phyloP scores from a whole-genome alignment of 306 rosid species.

The Casuarina equisetifolia region DNA sequence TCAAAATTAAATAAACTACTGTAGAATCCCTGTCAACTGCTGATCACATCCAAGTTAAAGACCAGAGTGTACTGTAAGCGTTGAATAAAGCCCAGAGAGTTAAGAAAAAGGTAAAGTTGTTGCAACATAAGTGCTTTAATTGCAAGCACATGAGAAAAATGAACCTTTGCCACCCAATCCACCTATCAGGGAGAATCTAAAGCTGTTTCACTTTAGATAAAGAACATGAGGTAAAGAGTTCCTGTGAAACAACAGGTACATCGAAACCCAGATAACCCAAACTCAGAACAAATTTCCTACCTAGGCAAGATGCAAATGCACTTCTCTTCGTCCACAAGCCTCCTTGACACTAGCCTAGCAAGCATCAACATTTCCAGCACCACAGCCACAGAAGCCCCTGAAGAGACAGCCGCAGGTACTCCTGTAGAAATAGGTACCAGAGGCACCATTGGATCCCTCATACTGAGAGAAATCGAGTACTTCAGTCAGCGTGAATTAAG shows the following conservation, averaged over 20 bases:
- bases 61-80: slow-evolving; percentile 28
- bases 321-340: slow-evolving; percentile 44
- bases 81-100: slow-evolving; percentile 26
- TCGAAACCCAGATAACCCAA: slow-evolving; percentile 38
- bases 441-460: slow-evolving; percentile 69
- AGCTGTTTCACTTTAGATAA: slow-evolving; percentile 36
- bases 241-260: slow-evolving; percentile 35
- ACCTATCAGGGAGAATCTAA: slow-evolving; percentile 15
- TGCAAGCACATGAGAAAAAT: slow-evolving; percentile 56
- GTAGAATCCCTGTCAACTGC: slow-evolving; percentile 16
- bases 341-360: slow-evolving; percentile 40
- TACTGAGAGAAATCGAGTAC: slow-evolving; percentile 68
- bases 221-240: slow-evolving; percentile 39
- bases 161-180: slow-evolving; percentile 45
- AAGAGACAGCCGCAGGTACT: slow-evolving; percentile 35
- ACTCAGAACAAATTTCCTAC: slow-evolving; percentile 38
- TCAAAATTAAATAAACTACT: not conserved
- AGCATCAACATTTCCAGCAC: slow-evolving; percentile 40
- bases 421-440: slow-evolving; percentile 60
- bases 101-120: slow-evolving; percentile 29
- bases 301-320: slow-evolving; percentile 35
- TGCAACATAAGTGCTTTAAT: slow-evolving; percentile 38
- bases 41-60: slow-evolving; percentile 17
- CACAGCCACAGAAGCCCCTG: slow-evolving; percentile 28
- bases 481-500: slow-evolving; percentile 44